Base-by-base conservation (phyloP, 148 eudicot species). In the Vaccinium myrtillus region DNA sequence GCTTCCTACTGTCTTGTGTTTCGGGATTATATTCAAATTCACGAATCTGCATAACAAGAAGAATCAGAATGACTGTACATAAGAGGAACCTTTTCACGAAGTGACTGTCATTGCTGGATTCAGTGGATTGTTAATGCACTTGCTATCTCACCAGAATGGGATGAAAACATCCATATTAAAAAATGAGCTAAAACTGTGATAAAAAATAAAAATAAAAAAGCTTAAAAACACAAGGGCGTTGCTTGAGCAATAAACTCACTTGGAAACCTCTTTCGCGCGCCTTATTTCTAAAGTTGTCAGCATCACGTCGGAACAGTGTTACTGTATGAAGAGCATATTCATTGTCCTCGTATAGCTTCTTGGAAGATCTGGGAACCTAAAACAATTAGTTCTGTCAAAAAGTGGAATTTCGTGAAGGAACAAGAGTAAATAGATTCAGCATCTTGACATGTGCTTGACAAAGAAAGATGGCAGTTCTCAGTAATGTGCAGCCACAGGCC, bases 331-430 rank as follows among this genome's bases (percentile, higher is more conserved):
- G 94, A 82, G 96, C 98, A 89, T 95, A 97, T 82, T 97, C 99
- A 85, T 95, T 97, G 91, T 95, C 98, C 92, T 95, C 99, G 12
- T 90, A 87, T 77, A 97, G 88, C 88, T 91, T 92, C 91, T 97
- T 97, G 78, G 98, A 93, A 84, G 99, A 97, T 91, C 99, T 94
- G 77, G 98, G 99, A 25, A 95, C 98, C 99, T 97, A 90, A 86
- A 89, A 87, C 86, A 85, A 84, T 80, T 54, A 77, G 81, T 86
- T 83, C 48, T 79, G 83, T 86, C 78, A 87, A 81, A 87, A 81
- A 12, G 71, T 30, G 75, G 81, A 85, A 77, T 78, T 81, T 82
- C 56, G 27, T 27, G 21, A 27, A 86, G 75, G 32, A 65, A 76
- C 21, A 39, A 65, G 50, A 67, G 18, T 16, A 46, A 46, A 43